Evolutionary conservation across 306 rosid genomes (phyloP), one percentile per base, ranked within the genome.

Genomic region (Castanopsis chinensis): DNA sequence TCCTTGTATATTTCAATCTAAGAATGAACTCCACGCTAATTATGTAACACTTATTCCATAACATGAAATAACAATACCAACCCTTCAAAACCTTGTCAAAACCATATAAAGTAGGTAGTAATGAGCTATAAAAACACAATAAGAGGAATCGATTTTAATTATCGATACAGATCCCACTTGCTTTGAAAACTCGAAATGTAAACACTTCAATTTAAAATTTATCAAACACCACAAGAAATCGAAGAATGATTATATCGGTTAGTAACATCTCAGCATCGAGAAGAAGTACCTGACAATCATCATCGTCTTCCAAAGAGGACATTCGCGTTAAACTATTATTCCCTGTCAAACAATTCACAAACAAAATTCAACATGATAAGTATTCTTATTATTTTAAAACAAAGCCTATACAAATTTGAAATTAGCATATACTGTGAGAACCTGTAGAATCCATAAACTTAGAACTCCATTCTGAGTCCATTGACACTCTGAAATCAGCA

Each of bases 381-480:
- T 9, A 59, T 9, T 59, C 15, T 59, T 59, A 9, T 23, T 27
- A 23, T 19, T 59, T 1, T 2, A 41, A 53, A 53, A 53, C 23
- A 69, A 73, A 80, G 69, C 41, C 49, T 65, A 52, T 43, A 52
- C 65, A 76, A 73, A 69, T 78, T 32, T 37, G 68, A 6, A 72
- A 76, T 49, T 71, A 81, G 64, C 85, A 69, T 77, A 72, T 84
- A 91, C 97, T 92, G 21, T 79, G 71, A 77, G 85, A 85, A 85
- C 74, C 78, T 61, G 85, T 37, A 4, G 88, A 72, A 28, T 75
- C 83, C 9, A 4, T 68, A 58, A 75, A 77, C 65, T 55, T 65
- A 33, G 87, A 75, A 76, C 80, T 83, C 86, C 87, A 58, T 65
- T 84, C 83, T 21, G 85, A 81, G 75, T 76, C 83, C 61, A 76